Percentiles rank a stretch among this genome's conserved stretches.
Evolutionary conservation across 805 yeast genomes (phyloP).

Genomic region (Pichia phayaonensis): DNA sequence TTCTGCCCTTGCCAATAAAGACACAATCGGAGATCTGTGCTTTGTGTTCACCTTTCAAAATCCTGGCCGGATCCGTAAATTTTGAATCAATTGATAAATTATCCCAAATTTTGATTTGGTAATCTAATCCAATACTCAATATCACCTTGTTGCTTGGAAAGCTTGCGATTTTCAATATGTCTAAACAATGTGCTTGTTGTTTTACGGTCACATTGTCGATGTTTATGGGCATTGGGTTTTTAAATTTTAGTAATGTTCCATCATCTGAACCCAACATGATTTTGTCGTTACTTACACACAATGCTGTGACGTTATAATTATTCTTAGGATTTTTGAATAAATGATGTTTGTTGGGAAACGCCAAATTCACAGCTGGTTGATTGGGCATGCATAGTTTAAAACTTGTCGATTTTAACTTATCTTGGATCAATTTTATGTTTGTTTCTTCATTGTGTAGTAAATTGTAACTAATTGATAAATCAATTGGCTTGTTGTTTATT

Average conservation of each 20-base stretch:
- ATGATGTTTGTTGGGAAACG: conserved; percentile 12
- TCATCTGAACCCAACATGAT: conserved; percentile 1
- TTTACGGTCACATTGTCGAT: not conserved
- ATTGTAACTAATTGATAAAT: not conserved
- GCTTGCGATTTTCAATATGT: conserved; percentile 36
- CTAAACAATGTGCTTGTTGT: conserved; percentile 33
- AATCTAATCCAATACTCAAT: conserved; percentile 51
- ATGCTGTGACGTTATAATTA: not conserved
- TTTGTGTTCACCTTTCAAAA: conserved; percentile 41
- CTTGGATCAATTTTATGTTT: not conserved
- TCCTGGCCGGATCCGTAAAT: conserved; percentile 37
- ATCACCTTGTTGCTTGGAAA: conserved; percentile 64
- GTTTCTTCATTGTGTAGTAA: not conserved
- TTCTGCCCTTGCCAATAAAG: conserved; percentile 59
- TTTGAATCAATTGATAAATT: conserved; percentile 25
- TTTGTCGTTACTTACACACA: not conserved
- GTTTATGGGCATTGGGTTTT: not conserved
- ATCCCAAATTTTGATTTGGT: conserved; percentile 56
- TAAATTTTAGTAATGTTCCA: conserved; percentile 2
- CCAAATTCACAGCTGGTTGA: not conserved
- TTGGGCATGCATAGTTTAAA: not conserved
- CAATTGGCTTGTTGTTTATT: not conserved
- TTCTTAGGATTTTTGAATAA: conserved; percentile 15
- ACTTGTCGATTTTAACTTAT: not conserved
- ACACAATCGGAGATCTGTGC: conserved; percentile 40